Evolutionary conservation across 2,329 filamentous ascomycete genomes (phyloP), one percentile per base, ranked within the genome.

Genomic region (Neoarthrinium moseri): DNA sequence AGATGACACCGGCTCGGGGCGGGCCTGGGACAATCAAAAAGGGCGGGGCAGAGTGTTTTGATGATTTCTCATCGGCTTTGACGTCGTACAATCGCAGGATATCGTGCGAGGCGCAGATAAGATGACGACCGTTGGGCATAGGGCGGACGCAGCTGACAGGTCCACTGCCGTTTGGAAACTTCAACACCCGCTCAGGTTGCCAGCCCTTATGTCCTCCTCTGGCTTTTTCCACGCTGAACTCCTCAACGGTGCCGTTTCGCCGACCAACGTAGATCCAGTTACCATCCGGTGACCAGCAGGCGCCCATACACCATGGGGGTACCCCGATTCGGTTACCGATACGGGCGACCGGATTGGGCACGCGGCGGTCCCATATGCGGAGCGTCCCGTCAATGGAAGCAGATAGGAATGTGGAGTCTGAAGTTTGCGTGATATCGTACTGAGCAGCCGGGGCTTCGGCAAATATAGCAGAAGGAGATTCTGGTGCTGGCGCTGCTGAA

Each of bases 281-380:
- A 12, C 94, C 94, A 63, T 96, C 89, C 0, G 91, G 91, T 45
- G 87, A 92, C 94, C 94, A 99, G 70, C 91, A 96, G 1, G 91
- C 90, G 54, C 89, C 91, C 84, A 96, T 96, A 66, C 92, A 97
- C 92, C 92, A 99, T 0, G 92, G 94, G 1, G 94, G 92, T 1
- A 90, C 88, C 15, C 84, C 83, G 10, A 83, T 80, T 10, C 84
- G 76, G 15, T 87, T 89, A 1, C 77, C 75, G 46, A 97, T 92
- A 22, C 85, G 83, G 3, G 94, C 91, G 2, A 96, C 77, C 0
- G 92, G 87, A 27, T 86, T 79, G 1, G 80, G 80, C 51, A 87
- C 81, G 17, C 94, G 83, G 3, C 86, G 76, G 60, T 99, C 95
- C 92, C 94, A 99, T 54, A 99, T 83, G n/a, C 91, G 86, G 35